Evolutionary conservation across 129 eudicot genomes (phyloP).

Genomic region (Cynara cardunculus): DNA sequence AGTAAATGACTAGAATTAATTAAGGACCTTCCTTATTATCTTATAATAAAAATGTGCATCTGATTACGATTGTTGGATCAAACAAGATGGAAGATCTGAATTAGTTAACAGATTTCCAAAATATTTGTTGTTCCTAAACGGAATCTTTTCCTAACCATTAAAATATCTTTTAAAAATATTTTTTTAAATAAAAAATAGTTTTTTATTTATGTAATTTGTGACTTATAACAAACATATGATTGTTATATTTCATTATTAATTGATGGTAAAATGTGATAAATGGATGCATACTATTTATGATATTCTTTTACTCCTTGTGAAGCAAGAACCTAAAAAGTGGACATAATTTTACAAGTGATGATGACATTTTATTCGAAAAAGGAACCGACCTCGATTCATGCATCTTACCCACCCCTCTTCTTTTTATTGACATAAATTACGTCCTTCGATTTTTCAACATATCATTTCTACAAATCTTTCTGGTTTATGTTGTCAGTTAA

Average conservation of each 20-base stretch:
- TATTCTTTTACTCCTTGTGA: constrained; percentile 33
- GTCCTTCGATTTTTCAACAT: background rate
- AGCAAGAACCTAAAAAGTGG: constrained; percentile 34
- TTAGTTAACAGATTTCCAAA: background rate
- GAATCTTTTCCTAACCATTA: background rate
- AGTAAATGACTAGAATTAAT: background rate
- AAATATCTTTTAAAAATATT: background rate
- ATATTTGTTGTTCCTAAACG: background rate
- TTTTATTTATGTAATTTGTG: background rate
- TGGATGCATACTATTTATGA: constrained; percentile 1
- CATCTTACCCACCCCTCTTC: constrained; percentile 18
- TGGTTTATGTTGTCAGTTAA: too few species aligned
- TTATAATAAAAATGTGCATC: background rate
- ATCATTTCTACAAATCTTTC: background rate
- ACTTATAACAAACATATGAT: background rate
- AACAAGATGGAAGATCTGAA: background rate
- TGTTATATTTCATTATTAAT: background rate
- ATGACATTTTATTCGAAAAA: constrained; percentile 33
- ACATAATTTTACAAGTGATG: constrained; percentile 16
- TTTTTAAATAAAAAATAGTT: background rate
- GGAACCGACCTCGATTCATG: constrained; percentile 25
- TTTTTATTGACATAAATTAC: background rate
- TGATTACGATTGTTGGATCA: background rate
- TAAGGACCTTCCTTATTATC: background rate
- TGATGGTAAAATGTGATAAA: background rate